A percentile compares a stretch with the other conserved stretches of the same genome.
These are phyloP conservation scores for Apiospora arundinis DNA, from an alignment of 2,329 filamentous ascomycete genomes.

Conservation along the genomic window DNA sequence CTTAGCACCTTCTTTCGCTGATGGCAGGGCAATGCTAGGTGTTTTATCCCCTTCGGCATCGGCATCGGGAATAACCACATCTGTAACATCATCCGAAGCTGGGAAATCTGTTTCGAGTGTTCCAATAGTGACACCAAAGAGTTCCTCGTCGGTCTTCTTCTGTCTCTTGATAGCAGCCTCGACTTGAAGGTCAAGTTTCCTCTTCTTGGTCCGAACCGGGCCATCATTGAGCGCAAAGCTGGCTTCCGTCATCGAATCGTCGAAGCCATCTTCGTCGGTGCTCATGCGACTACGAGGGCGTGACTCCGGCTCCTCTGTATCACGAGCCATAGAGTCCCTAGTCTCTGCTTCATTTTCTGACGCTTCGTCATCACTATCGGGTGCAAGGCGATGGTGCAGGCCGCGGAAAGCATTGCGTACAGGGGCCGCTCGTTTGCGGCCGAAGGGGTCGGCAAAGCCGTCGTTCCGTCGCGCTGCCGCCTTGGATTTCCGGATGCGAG, in stretches of 20 bases:
- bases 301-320: conserved; percentile 87
- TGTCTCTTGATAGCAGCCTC: conserved; percentile 77
- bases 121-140: conserved; percentile 70
- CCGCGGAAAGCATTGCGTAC: conserved; percentile 72
- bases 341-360: conserved; percentile 76
- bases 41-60: conserved; percentile 54
- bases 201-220: conserved; percentile 65
- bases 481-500: conserved; percentile 76
- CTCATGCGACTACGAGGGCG: conserved; percentile 72
- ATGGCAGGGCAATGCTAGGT: conserved; percentile 52
- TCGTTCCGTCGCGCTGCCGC: conserved; percentile 64
- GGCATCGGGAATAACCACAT: conserved; percentile 56
- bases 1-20: conserved; percentile 51
- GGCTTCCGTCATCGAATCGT: conserved; percentile 74
- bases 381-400: conserved; percentile 79
- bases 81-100: conserved; percentile 54
- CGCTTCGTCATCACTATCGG: conserved; percentile 83
- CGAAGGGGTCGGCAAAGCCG: conserved; percentile 73
- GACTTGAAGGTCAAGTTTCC: conserved; percentile 74
- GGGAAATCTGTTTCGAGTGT: conserved; percentile 58
- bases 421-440: conserved; percentile 64
- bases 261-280: conserved; percentile 62
- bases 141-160: conserved; percentile 80
- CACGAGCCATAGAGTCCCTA: conserved; percentile 65
- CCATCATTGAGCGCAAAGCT: conserved; percentile 70